Evolutionary conservation across 306 rosid genomes (phyloP), one percentile per base, ranked within the genome.

Genomic region (Lablab purpureus): DNA sequence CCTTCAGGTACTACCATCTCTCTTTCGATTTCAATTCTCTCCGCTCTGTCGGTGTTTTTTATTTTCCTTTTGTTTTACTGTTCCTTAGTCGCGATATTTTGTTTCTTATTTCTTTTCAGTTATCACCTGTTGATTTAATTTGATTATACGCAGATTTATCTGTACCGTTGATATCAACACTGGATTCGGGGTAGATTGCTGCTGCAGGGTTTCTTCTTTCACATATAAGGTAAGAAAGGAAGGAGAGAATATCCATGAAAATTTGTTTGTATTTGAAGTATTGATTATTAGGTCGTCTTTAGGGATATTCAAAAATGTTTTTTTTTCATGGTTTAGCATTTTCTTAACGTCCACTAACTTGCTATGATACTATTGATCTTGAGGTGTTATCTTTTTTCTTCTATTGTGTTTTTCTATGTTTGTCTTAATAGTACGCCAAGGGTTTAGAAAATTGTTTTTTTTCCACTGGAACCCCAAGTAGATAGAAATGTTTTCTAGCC

Each of bases 171-270:
- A 17, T 34, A 34, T 17, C 28, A 11, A 43, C 54, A 1, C 72
- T 78, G 58, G 76, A 45, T 80, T 81, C 54, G 68, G 78, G 84
- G 85, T 84, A 5, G 85, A 84, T 84, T 82, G 79, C 83, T 73
- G 87, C 55, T 74, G 2, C 19, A n/a, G 27, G 41, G 67, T 32
- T 51, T 64, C 71, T 15, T 46, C 66, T 82, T 76, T 74, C 82
- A 6, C 89, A 5, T 51, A 87, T 84, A 88, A 90, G 95, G 97
- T 92, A 86, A 86, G 95, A 73, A 78, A 67, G 13, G 79, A 77
- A 34, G 59, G 73, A 51, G 66, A 45, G 72, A 49, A 18, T 40
- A 27, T 74, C 28, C 49, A 7, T 7, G 12, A 6, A 25, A 63
- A 63, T 9, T 56, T 50, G 27, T 34, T 6, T 59, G 2, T 70